Evolutionary conservation across 805 yeast genomes (phyloP).

Genomic region (Candida ficus): DNA sequence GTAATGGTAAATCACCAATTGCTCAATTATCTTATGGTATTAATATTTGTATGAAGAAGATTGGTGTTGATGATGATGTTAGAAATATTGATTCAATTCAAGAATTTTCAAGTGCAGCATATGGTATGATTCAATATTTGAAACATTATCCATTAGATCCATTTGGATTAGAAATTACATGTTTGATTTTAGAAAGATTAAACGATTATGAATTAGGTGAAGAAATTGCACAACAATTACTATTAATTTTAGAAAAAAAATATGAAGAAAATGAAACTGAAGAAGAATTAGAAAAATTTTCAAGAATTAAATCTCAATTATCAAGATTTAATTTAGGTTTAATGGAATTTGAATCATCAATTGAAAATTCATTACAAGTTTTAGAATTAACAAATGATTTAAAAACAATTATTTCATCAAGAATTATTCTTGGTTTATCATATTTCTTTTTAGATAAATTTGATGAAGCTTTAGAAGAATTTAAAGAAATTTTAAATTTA

Average conservation of each 20-base stretch:
- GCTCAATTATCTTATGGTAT: slow-evolving; percentile 72
- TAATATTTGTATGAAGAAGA: slow-evolving; percentile 44
- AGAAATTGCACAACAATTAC: slow-evolving; percentile 39
- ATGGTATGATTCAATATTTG: slow-evolving; percentile 61
- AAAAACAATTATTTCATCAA: slow-evolving; percentile 44
- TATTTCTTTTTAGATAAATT: slow-evolving; percentile 59
- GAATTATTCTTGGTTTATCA: slow-evolving; percentile 68
- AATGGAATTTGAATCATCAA: slow-evolving; percentile 49
- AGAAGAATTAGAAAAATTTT: slow-evolving; percentile 42
- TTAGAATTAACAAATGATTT: slow-evolving; percentile 39
- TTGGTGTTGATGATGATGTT: slow-evolving; percentile 40
- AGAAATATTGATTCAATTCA: slow-evolving; percentile 56
- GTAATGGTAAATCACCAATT: slow-evolving; percentile 66
- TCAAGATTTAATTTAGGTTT: slow-evolving; percentile 68
- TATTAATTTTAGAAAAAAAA: slow-evolving; percentile 43
- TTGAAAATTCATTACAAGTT: slow-evolving; percentile 55
- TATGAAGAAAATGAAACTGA: slow-evolving; percentile 55
- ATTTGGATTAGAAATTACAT: slow-evolving; percentile 50
- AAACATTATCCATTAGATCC: slow-evolving; percentile 55
- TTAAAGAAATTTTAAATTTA: slow-evolving; percentile 53
- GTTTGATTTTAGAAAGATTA: slow-evolving; percentile 62
- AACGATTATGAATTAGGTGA: slow-evolving; percentile 55
- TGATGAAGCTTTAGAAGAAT: slow-evolving; percentile 61
- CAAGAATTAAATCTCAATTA: slow-evolving; percentile 58
- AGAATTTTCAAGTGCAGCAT: slow-evolving; percentile 59